Percentiles rank a stretch among this genome's conserved stretches.
Conservation (phyloP, 768 basidiomycete genomes). For the Rhizopogon salebrosus region DNA sequence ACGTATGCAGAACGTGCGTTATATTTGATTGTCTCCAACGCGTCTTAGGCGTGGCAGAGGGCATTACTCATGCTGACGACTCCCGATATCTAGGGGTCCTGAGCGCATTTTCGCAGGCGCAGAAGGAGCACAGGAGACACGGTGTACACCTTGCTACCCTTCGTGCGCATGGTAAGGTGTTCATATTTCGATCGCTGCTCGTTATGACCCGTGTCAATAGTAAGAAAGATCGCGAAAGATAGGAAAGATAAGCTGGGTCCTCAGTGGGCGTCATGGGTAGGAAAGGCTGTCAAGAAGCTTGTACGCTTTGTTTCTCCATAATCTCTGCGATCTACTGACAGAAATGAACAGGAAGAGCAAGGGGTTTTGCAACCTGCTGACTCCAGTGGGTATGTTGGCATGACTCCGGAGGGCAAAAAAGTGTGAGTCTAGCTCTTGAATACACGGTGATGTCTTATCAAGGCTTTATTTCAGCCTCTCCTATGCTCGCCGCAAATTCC, state of each 20-base stretch:
- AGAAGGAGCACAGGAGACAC: conserved; percentile 40
- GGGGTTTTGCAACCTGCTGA: conserved; percentile 36
- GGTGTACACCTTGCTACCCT: conserved; percentile 41
- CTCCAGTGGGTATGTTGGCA: conserved; percentile 30
- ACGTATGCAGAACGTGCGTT: conserved; percentile 39
- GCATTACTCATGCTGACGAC: neutral
- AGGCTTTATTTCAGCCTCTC: conserved; percentile 22
- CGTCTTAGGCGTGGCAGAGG: neutral
- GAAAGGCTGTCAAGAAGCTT: conserved; percentile 39
- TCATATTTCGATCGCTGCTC: neutral
- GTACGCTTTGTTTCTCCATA: conserved; percentile 20
- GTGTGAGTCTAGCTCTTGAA: conserved; percentile 27
- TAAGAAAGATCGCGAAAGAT: conserved; percentile 40
- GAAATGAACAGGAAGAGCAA: conserved; percentile 33
- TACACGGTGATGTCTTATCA: neutral
- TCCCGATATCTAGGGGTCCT: conserved; percentile 36
- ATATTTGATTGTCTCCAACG: neutral
- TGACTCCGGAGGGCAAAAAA: conserved; percentile 43
- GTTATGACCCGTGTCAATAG: conserved; percentile 18
- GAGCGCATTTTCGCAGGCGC: conserved; percentile 38
- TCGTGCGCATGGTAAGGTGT: conserved; percentile 37
- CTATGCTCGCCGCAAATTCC: conserved; percentile 27
- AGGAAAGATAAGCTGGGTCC: conserved; percentile 43
- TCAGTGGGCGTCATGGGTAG: conserved; percentile 44
- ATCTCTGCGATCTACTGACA: neutral